Evolutionary conservation across 306 rosid species (phyloP), one percentile per base, ranked within the genome.

Genomic region (Rubus parviflorus): DNA sequence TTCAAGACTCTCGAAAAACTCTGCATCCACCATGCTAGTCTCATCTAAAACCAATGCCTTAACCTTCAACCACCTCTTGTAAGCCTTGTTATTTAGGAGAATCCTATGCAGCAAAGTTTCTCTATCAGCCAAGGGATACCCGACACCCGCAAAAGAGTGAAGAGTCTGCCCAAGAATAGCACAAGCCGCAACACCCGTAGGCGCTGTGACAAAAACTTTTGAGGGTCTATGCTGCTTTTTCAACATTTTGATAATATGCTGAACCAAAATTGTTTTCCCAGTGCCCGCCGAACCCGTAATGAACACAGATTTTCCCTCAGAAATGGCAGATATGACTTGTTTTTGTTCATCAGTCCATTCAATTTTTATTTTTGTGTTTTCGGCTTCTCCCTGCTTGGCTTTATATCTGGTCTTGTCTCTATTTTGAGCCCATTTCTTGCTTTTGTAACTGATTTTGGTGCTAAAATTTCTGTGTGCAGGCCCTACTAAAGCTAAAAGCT

Each of bases 261-360:
- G 7, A 25, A 88, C 49, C 83, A 88, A 56, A 7, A 75, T 22
- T 15, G 90, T 86, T 42, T 86, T 86, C 7, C 92, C 88, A 6
- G 92, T 84, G 56, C 90, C 90, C 15, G 90, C 90, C 0, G 92
- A 82, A 63, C 90, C 90, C 11, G 90, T 80, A 75, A 88, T 78
- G 87, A 86, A 88, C 75, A 84, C 88, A 10, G 86, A 86, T 22
- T 53, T 76, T 0, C 86, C 86, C 53, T 58, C 68, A 17, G 64
- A 42, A 49, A 88, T 57, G 58, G 86, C 81, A 38, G 81, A 82
- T 60, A 86, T 70, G 41, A 86, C 57, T 64, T 78, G 51, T 67
- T 70, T 82, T 73, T 82, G 90, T 63, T 86, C 74, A 41, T 88
- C 83, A 47, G 84, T 86, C 92, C 92, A 86, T 60, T 82, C 23